Evolutionary conservation across 169 alveolate species (phyloP).

Genomic region (Cryptosporidium bovis): DNA sequence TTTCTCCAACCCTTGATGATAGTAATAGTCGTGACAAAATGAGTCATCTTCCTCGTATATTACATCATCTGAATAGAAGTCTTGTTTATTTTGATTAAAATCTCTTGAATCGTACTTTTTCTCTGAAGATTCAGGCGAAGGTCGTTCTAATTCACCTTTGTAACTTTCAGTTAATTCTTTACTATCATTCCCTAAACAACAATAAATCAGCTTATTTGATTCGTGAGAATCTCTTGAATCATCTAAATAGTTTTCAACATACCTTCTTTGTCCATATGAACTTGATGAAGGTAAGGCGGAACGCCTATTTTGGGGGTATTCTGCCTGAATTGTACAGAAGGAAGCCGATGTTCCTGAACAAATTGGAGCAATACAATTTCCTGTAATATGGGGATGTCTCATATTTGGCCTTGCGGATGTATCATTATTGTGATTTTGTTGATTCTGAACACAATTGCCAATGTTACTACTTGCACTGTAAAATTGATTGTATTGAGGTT

Average conservation of each 20-base stretch:
- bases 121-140: background rate
- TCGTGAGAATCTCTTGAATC: constrained; percentile 15
- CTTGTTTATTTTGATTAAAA: background rate
- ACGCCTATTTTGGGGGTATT: constrained; percentile 65
- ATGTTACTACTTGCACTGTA: constrained; percentile 61
- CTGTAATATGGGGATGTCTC: constrained; percentile 46
- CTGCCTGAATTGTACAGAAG: constrained; percentile 67
- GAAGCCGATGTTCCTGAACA: constrained; percentile 67
- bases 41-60: background rate
- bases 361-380: constrained; percentile 65
- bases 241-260: constrained; percentile 42
- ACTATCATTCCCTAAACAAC: constrained; percentile 51
- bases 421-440: constrained; percentile 11
- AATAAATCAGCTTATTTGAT: constrained; percentile 39
- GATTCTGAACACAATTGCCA: background rate
- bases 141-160: background rate
- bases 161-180: constrained; percentile 7
- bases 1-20: background rate
- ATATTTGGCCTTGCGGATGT: constrained; percentile 18
- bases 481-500: constrained; percentile 60
- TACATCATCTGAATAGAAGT: background rate
- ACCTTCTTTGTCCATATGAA: constrained; percentile 76
- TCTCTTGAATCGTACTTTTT: background rate
- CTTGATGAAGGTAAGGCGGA: constrained; percentile 71
- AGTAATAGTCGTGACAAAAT: background rate